Percentiles rank a stretch among this genome's conserved stretches.
These are phyloP conservation scores for Crithidia mellificae DNA, from an alignment of 208 protist species.

Conservation along the genomic window DNA sequence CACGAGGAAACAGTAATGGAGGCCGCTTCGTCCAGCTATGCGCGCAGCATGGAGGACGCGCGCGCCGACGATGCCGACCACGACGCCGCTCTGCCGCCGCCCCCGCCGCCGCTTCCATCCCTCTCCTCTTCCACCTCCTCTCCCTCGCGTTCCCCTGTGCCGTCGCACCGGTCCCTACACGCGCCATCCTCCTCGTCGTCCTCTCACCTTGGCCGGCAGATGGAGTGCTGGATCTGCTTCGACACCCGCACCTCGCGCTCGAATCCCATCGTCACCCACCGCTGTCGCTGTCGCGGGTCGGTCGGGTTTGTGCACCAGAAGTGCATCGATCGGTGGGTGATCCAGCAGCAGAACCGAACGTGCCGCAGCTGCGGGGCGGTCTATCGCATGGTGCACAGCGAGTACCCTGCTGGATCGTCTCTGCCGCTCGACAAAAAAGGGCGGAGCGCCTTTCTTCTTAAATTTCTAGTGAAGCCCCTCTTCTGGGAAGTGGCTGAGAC, in stretches of 20 bases:
- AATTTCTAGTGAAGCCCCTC: conserved; percentile 23
- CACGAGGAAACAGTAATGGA: too few relatives aligned
- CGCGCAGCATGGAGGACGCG: not conserved
- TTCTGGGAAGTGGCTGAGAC: conserved; percentile 16
- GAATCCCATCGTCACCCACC: conserved; percentile 52
- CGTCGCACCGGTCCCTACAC: not conserved
- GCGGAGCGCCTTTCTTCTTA: conserved; percentile 14
- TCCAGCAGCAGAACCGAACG: conserved; percentile 39
- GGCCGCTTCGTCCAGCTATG: not conserved
- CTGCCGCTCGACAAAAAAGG: conserved; percentile 18
- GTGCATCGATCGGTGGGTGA: conserved; percentile 78
- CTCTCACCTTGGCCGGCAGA: not conserved
- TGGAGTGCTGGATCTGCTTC: conserved; percentile 79
- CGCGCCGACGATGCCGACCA: not conserved
- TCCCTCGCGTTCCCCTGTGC: not conserved
- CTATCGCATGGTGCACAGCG: conserved; percentile 49
- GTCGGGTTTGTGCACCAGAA: conserved; percentile 63
- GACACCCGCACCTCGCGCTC: conserved; percentile 31
- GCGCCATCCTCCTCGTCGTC: not conserved
- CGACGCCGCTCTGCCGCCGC: not conserved
- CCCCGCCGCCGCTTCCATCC: not conserved
- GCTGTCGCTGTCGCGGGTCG: conserved; percentile 62
- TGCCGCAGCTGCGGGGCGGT: conserved; percentile 58
- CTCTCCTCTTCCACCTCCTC: not conserved
- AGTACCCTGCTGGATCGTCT: conserved; percentile 22